A percentile compares a stretch with the other conserved stretches of the same genome.
These are phyloP conservation scores for Candida germanica DNA, from an alignment of 805 yeast species.

Conservation along the genomic window DNA sequence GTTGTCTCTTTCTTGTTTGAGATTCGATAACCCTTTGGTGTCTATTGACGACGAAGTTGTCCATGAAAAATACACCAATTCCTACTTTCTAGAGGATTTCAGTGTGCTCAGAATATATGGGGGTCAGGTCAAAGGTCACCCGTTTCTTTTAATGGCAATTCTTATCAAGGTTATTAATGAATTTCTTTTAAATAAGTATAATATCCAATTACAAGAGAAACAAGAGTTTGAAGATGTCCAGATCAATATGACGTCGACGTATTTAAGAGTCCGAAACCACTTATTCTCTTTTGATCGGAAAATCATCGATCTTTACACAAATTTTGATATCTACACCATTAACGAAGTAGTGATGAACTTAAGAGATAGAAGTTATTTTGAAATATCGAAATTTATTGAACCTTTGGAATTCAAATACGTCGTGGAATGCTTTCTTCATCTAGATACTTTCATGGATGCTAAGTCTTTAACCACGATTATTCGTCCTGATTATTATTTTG, in stretches of 20 bases:
- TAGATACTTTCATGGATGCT: conserved; percentile 9
- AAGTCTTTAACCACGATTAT: conserved; percentile 6
- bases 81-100: conserved; percentile 18
- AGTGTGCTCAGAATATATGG: conserved; percentile 21
- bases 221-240: conserved; percentile 1
- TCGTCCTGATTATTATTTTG: conserved; percentile 7
- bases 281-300: conserved; percentile 10
- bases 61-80: conserved; percentile 5
- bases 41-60: conserved; percentile 1
- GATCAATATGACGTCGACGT: conserved; percentile 6
- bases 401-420: conserved; percentile 11
- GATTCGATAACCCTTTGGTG: conserved; percentile 9
- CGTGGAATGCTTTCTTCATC: conserved; percentile 10
- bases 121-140: conserved; percentile 19
- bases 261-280: conserved; percentile 8
- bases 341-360: conserved; percentile 11
- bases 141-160: conserved; percentile 16
- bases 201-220: conserved; percentile 5
- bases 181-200: conserved; percentile 12
- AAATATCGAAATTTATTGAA: conserved; percentile 10
- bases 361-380: conserved; percentile 7
- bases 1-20: conserved; percentile 4
- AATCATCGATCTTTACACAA: conserved; percentile 1
- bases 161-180: conserved; percentile 16
- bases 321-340: conserved; percentile 4